Base-by-base conservation (phyloP, 2,329 filamentous ascomycete species). In the Uncinocarpus reesii region DNA sequence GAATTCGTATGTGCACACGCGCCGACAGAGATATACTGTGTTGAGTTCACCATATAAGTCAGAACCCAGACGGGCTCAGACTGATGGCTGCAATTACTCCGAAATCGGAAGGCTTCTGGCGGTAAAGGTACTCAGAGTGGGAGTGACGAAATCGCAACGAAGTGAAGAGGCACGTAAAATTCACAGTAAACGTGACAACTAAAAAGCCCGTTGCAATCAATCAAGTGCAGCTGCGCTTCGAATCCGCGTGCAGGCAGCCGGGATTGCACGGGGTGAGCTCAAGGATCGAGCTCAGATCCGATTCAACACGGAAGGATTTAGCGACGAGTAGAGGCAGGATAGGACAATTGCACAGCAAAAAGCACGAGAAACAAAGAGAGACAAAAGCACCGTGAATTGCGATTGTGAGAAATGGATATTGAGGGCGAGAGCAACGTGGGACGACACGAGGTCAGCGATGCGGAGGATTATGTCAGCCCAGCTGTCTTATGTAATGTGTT, bases 351-450 rank as follows among this genome's bases (percentile, higher is more conserved):
- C 7, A 23, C 21, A 20, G 18, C 20, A 15, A 21, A 37, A n/a
- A 10, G n/a, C 23, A 37, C 7, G 10, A n/a, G 10, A n/a, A 16
- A 23, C n/a, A 3, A 45, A 23, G 20, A 37, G 18, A 8, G 24
- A 28, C n/a, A 45, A 15, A 28, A 3, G 32, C n/a, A 36, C 21
- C 16, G 11, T 15, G 18, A 37, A 37, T 37, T 45, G 20, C 11
- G 29, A n/a, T 7, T 15, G 18, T 24, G 26, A 29, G n/a, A 24
- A 20, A 3, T n/a, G 31, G 32, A 36, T n/a, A n/a, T 28, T 37
- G 42, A 26, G 21, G 23, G 21, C 42, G 21, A 45, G 13, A 29
- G 42, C 42, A 45, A 45, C 42, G 42, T 45, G 42, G 42, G 42
- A 45, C 42, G 42, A 45, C 42, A 36, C 36, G 42, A 45, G 21